phyloP scores from a whole-genome alignment of 805 yeast genomes.

The Pachysolen tannophilus region DNA sequence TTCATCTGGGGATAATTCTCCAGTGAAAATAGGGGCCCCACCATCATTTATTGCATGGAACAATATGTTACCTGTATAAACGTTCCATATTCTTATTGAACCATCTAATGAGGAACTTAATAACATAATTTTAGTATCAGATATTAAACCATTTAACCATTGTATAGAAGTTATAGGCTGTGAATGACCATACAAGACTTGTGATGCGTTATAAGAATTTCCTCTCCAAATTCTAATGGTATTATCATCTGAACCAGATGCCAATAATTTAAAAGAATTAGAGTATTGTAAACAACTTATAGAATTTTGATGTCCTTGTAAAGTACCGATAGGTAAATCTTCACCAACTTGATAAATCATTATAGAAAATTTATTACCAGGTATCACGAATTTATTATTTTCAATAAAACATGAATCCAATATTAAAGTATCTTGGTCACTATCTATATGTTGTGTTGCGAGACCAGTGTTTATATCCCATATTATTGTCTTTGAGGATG shows the following conservation, averaged over 20 bases:
- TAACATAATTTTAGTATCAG: slow-evolving; percentile 13
- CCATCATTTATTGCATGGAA: slow-evolving; percentile 28
- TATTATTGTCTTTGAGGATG: slow-evolving; percentile 40
- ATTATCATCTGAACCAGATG: slow-evolving; percentile 75
- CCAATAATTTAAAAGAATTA: slow-evolving; percentile 40
- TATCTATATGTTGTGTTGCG: slow-evolving; percentile 33
- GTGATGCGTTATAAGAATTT: slow-evolving; percentile 42
- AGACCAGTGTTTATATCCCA: slow-evolving; percentile 61
- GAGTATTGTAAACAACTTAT: slow-evolving; percentile 53
- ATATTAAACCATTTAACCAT: slow-evolving; percentile 38
- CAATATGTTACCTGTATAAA: slow-evolving; percentile 31
- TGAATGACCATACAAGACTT: slow-evolving; percentile 43
- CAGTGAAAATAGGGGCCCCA: slow-evolving; percentile 48
- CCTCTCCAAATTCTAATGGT: slow-evolving; percentile 72
- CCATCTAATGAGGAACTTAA: slow-evolving; percentile 67
- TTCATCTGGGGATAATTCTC: slow-evolving; percentile 42
- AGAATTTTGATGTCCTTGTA: slow-evolving; percentile 59
- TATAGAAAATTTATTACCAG: slow-evolving; percentile 49
- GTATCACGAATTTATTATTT: slow-evolving; percentile 58
- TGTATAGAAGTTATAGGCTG: slow-evolving; percentile 46
- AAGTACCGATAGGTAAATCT: slow-evolving; percentile 37
- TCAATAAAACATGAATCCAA: slow-evolving; percentile 71
- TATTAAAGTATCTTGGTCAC: slow-evolving; percentile 20
- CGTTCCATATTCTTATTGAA: slow-evolving; percentile 60
- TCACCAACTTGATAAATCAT: slow-evolving; percentile 46